A percentile compares a stretch with the other conserved stretches of the same genome.
Evolutionary conservation across 2,329 filamentous ascomycete species (phyloP).

Genomic region (Penicillium capsulatum): DNA sequence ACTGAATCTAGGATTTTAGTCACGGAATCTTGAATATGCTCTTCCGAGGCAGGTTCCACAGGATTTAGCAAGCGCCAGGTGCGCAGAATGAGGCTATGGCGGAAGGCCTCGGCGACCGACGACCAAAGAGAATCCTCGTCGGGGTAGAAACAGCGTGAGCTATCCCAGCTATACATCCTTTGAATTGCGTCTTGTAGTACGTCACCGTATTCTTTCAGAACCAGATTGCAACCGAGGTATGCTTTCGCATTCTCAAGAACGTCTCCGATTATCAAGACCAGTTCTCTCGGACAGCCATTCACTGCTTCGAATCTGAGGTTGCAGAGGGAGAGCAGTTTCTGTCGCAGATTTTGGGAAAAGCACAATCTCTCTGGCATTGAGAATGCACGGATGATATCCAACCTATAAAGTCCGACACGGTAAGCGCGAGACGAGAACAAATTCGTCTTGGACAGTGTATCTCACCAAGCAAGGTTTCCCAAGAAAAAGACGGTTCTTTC

Average conservation of each 20-base stretch:
- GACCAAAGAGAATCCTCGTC: slow-evolving; percentile 23
- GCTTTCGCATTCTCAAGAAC: slow-evolving; percentile 28
- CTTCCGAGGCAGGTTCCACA: slow-evolving; percentile 14
- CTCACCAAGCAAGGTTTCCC: slow-evolving; percentile 29
- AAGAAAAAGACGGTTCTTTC: slow-evolving; percentile 29
- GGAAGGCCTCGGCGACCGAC: slow-evolving; percentile 25
- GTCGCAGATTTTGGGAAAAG: slow-evolving; percentile 27
- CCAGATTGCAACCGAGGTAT: slow-evolving; percentile 16
- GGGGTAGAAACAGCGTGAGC: slow-evolving; percentile 19
- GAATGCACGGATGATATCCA: slow-evolving; percentile 32
- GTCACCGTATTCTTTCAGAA: slow-evolving; percentile 2
- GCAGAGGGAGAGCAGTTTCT: slow-evolving; percentile 22
- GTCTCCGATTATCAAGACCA: slow-evolving; percentile 29
- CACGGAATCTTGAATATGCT: slow-evolving; percentile 27
- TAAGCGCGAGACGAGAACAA: too few relatives aligned
- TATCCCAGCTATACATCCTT: slow-evolving; percentile 24
- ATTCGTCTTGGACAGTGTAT: background rate
- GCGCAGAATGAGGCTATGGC: slow-evolving; percentile 27
- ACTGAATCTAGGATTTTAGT: slow-evolving; percentile 25
- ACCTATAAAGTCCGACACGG: slow-evolving; percentile 13
- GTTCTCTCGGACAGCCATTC: slow-evolving; percentile 29
- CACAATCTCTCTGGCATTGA: slow-evolving; percentile 25
- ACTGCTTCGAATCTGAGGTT: slow-evolving; percentile 28
- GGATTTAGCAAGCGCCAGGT: slow-evolving; percentile 26
- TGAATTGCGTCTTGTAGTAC: slow-evolving; percentile 6